Percentiles rank a stretch among this genome's conserved stretches.
These are phyloP conservation scores for Apiospora aurea DNA, from an alignment of 2,329 filamentous ascomycete species.

Conservation along the genomic window DNA sequence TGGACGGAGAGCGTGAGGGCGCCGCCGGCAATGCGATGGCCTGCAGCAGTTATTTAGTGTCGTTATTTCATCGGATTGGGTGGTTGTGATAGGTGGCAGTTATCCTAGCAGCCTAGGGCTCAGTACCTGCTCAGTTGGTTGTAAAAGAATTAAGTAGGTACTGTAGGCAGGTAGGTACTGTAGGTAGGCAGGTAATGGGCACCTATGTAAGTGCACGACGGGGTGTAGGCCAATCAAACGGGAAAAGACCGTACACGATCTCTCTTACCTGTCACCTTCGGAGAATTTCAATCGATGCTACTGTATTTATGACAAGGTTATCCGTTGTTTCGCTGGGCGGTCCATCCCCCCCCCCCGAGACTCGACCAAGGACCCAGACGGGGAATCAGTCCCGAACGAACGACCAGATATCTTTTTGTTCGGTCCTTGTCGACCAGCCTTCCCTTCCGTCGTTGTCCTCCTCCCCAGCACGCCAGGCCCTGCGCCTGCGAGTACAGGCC, in stretches of 20 bases:
- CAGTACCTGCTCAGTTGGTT: no score
- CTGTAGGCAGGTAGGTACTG: no score
- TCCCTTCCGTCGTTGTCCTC: neutral
- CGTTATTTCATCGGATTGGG: neutral
- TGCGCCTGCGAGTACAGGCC: neutral
- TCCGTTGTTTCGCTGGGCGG: constrained; percentile 4
- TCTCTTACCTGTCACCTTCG: constrained; percentile 18
- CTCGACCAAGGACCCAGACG: constrained; percentile 1
- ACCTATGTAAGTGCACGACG: neutral
- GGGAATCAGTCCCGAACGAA: constrained; percentile 7
- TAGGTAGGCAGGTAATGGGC: neutral
- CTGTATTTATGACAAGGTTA: constrained; percentile 5
- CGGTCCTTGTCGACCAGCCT: neutral
- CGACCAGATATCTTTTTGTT: neutral
- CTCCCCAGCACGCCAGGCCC: neutral
- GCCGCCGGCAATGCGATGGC: neutral
- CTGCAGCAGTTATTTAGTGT: neutral
- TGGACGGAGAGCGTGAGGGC: neutral
- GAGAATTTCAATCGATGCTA: constrained; percentile 20
- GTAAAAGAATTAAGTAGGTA: neutral
- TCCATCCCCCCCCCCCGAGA: neutral
- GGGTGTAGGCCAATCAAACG: neutral
- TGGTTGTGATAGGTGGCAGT: no score
- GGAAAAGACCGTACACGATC: neutral
- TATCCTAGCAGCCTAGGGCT: no score